Percentiles rank a stretch among this genome's conserved stretches.
These are phyloP conservation scores for Bombardia bombarda DNA, from an alignment of 495 filamentous ascomycete species.

Conservation along the genomic window DNA sequence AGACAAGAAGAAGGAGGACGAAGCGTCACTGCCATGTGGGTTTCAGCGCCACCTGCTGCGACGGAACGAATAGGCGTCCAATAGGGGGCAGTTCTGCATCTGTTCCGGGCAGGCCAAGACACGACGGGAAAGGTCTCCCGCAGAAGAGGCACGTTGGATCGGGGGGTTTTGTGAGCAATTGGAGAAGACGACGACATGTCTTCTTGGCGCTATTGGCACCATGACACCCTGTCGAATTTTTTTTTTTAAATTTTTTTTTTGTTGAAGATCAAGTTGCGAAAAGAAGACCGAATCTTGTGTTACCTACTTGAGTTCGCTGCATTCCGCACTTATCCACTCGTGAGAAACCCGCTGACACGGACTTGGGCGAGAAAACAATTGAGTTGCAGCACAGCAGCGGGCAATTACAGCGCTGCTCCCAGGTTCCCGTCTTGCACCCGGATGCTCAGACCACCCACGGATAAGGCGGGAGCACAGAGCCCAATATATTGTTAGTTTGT, in stretches of 20 bases:
- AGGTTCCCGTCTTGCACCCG: no score
- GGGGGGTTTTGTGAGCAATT: not conserved
- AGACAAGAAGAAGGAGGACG: no score
- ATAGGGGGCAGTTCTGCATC: not conserved
- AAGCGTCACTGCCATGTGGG: not conserved
- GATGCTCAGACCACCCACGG: no score
- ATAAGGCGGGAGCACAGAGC: not conserved
- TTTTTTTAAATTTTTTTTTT: not conserved
- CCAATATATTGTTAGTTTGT: not conserved
- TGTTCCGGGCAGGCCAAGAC: not conserved
- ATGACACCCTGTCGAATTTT: not conserved
- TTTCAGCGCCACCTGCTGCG: not conserved
- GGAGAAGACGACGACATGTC: not conserved
- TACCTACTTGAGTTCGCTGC: no score
- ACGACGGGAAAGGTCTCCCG: no score
- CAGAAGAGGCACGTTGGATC: no score
- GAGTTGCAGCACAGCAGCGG: no score
- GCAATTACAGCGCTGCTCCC: no score
- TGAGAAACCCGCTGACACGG: no score
- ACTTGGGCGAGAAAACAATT: no score
- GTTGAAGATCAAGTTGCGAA: not conserved
- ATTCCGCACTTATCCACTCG: no score
- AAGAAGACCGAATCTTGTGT: no score
- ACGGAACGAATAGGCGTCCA: not conserved
- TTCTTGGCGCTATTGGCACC: not conserved